phyloP scores from a whole-genome alignment of 2,329 filamentous ascomycete species.

The Diaporthe sp. region DNA sequence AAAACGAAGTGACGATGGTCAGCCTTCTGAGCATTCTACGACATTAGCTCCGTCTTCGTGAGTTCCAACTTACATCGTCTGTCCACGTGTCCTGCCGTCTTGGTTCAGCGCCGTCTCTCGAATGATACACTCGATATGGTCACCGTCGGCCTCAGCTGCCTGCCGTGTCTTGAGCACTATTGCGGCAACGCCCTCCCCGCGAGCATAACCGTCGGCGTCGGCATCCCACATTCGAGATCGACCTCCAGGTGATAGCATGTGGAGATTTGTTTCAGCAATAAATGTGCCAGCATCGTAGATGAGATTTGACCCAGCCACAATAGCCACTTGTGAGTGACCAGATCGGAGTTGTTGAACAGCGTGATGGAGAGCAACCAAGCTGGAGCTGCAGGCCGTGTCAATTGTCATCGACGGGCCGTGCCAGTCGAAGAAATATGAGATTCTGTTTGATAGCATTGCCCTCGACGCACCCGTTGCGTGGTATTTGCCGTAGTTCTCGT shows the following conservation, averaged over 20 bases:
- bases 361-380: constrained; percentile 55
- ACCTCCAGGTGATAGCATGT: constrained; percentile 55
- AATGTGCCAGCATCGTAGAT: constrained; percentile 54
- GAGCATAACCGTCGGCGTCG: constrained; percentile 63
- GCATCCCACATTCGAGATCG: constrained; percentile 59
- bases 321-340: constrained; percentile 49
- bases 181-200: constrained; percentile 64
- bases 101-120: constrained; percentile 57
- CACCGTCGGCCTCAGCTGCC: constrained; percentile 61
- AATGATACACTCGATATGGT: constrained; percentile 57
- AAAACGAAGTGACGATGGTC: too few species aligned
- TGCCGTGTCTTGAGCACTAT: constrained; percentile 62
- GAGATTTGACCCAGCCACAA: constrained; percentile 53
- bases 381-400: constrained; percentile 60
- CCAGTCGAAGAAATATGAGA: constrained; percentile 52
- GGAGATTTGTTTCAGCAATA: constrained; percentile 52
- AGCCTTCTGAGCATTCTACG: too few species aligned
- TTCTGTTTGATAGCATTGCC: constrained; percentile 49
- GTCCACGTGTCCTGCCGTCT: constrained; percentile 60
- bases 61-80: too few species aligned
- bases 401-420: constrained; percentile 53
- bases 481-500: constrained; percentile 46
- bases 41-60: fast-evolving
- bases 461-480: constrained; percentile 50
- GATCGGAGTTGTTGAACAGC: constrained; percentile 52